phyloP scores from a whole-genome alignment of 805 yeast genomes.

The Metschnikowia baotianmanensis region DNA sequence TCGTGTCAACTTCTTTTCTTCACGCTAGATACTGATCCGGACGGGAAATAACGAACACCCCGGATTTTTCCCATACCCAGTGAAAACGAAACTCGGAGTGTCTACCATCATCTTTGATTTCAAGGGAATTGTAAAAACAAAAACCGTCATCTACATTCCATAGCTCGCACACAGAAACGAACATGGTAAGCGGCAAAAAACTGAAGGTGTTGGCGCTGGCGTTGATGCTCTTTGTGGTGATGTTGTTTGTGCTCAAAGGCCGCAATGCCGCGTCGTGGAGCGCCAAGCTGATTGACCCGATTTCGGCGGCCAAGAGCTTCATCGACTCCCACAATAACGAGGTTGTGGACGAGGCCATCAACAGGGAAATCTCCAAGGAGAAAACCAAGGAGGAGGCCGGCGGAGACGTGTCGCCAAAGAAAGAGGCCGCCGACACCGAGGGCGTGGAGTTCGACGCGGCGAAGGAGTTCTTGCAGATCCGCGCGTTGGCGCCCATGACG shows the following conservation, averaged over 20 bases:
- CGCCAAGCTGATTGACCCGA: constrained; percentile 24
- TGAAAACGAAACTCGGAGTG: no score
- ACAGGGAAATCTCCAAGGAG: constrained; percentile 32
- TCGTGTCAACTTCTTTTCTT: no score
- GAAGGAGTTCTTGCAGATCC: constrained; percentile 49
- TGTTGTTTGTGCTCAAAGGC: constrained; percentile 28
- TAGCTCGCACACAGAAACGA: not conserved
- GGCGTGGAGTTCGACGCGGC: constrained; percentile 31
- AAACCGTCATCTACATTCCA: no score
- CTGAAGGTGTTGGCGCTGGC: constrained; percentile 9
- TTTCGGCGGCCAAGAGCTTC: constrained; percentile 21
- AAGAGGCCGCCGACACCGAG: constrained; percentile 7
- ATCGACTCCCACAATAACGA: constrained; percentile 37
- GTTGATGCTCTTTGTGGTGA: constrained; percentile 5
- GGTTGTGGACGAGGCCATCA: constrained; percentile 39
- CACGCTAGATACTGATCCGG: no score
- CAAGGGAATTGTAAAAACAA: no score
- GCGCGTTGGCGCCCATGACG: constrained; percentile 62
- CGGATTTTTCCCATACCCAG: no score
- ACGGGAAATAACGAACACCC: no score
- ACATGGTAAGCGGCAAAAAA: constrained; percentile 5
- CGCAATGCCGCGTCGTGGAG: constrained; percentile 32
- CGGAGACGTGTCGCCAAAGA: constrained; percentile 8
- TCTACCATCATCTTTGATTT: no score
- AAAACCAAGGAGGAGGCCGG: constrained; percentile 14